phyloP scores from a whole-genome alignment of 176 grass and related monocot species.

The Phyllostachys edulis region DNA sequence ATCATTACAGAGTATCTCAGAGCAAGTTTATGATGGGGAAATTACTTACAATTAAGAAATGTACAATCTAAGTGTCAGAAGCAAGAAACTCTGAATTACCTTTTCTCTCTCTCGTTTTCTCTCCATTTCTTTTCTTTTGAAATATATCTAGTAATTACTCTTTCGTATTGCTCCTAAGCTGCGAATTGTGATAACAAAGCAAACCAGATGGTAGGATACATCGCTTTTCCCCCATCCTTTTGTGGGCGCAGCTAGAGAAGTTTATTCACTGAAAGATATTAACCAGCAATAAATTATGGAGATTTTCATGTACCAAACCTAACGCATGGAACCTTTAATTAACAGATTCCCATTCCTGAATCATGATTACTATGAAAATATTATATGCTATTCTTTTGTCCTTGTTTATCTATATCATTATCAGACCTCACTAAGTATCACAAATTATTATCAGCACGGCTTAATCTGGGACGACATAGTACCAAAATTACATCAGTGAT shows the following conservation, averaged over 20 bases:
- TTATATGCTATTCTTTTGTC: constrained; percentile 28
- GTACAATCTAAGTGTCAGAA: background rate
- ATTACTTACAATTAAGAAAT: background rate
- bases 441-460: constrained; percentile 5
- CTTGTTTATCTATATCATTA: constrained; percentile 27
- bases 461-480: background rate
- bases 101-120: background rate
- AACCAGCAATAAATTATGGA: background rate
- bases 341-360: constrained; percentile 31
- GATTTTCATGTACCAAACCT: background rate
- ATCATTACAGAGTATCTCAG: background rate
- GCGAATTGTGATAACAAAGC: background rate
- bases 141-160: background rate
- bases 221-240: background rate
- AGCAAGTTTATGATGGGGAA: background rate
- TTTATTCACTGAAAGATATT: background rate
- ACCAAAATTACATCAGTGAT: background rate
- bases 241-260: background rate
- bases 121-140: background rate
- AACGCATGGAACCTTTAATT: constrained; percentile 22
- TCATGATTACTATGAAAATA: constrained; percentile 20
- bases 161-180: background rate
- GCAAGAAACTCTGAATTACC: background rate
- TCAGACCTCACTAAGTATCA: constrained; percentile 15
- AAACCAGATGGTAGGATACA: background rate